Evolutionary conservation across 371 early-diverging fungal genomes (phyloP).

Genomic region (Encephalitozoon hellem): DNA sequence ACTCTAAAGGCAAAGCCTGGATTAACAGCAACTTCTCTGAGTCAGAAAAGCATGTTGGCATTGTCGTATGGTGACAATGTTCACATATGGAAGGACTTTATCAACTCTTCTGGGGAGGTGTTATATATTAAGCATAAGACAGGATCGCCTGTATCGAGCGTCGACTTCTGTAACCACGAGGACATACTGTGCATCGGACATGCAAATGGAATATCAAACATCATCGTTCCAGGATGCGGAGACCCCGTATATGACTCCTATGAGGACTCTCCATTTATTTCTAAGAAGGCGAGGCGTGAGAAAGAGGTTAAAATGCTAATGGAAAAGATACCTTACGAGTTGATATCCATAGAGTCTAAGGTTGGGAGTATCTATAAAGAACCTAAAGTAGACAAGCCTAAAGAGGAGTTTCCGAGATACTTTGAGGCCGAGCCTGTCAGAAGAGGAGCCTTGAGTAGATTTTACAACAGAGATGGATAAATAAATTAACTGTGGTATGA

Average conservation of each 20-base stretch:
- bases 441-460: not conserved
- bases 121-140: constrained; percentile 80
- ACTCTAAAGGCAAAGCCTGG: constrained; percentile 66
- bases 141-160: constrained; percentile 62
- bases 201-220: constrained; percentile 68
- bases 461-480: not conserved
- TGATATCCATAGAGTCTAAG: constrained; percentile 33
- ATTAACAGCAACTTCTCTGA: constrained; percentile 67
- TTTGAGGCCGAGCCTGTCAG: not conserved
- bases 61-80: constrained; percentile 71
- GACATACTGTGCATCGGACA: constrained; percentile 89
- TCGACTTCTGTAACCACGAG: constrained; percentile 82
- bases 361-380: not conserved
- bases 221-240: constrained; percentile 84
- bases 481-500: not conserved
- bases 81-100: constrained; percentile 62
- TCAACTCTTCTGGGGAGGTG: constrained; percentile 66
- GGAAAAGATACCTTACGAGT: constrained; percentile 67
- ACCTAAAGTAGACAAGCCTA: not conserved
- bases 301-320: constrained; percentile 77
- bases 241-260: constrained; percentile 87
- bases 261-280: constrained; percentile 85
- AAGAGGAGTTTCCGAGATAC: not conserved
- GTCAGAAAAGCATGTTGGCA: constrained; percentile 77
- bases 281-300: constrained; percentile 76